Percentiles rank a stretch among this genome's conserved stretches.
Conservation (phyloP, 768 basidiomycete genomes). For the Clitopilus hobsonii region DNA sequence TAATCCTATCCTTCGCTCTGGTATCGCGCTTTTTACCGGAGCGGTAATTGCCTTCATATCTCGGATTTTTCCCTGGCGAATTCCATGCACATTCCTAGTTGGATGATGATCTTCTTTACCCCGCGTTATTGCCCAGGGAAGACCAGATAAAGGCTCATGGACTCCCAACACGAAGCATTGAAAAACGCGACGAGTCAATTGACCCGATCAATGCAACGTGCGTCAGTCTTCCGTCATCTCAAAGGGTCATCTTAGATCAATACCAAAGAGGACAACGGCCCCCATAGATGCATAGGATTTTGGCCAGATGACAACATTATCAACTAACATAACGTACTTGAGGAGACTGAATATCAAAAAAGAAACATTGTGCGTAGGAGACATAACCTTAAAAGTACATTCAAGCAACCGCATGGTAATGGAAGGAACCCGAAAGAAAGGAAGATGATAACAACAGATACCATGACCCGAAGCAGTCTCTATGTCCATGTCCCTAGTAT, state of each 20-base stretch:
- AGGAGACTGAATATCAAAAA: not conserved
- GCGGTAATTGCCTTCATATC: not conserved
- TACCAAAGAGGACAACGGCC: no score
- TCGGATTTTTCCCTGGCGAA: not conserved
- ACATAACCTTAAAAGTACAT: conserved; percentile 5
- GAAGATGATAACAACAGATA: no score
- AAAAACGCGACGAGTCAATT: not conserved
- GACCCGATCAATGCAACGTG: not conserved
- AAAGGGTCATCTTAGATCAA: not conserved
- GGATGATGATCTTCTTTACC: not conserved
- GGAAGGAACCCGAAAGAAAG: not conserved
- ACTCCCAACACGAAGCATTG: not conserved
- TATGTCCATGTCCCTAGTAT: no score
- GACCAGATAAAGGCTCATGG: not conserved
- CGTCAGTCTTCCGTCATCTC: not conserved
- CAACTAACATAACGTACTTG: not conserved
- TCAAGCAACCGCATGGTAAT: not conserved
- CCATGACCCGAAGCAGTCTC: no score
- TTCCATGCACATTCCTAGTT: not conserved
- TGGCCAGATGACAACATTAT: not conserved
- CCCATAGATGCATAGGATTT: no score
- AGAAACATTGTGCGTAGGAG: not conserved
- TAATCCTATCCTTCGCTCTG: not conserved
- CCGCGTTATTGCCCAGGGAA: not conserved
- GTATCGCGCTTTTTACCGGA: not conserved